phyloP scores from a whole-genome alignment of 2,329 filamentous ascomycete genomes.

The Bimuria novae-zelandiae region DNA sequence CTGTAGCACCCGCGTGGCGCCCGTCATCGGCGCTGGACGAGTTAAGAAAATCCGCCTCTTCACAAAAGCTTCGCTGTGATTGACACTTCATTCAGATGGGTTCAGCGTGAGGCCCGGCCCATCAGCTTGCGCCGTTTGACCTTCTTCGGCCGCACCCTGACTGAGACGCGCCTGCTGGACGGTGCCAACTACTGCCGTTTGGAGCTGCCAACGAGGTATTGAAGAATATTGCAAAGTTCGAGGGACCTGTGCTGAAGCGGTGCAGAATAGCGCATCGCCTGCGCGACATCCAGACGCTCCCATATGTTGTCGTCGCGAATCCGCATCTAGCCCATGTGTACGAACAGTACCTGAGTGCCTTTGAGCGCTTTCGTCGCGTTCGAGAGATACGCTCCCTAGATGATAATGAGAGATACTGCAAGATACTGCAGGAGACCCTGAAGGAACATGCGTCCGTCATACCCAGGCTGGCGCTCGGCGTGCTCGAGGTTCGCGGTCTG shows the following conservation, averaged over 20 bases:
- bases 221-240: background rate
- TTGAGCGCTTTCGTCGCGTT: conserved; percentile 84
- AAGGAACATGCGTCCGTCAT: conserved; percentile 92
- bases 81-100: conserved; percentile 68
- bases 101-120: conserved; percentile 87
- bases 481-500: conserved; percentile 83
- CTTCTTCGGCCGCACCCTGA: conserved; percentile 93
- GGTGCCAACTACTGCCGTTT: conserved; percentile 97
- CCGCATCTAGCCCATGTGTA: conserved; percentile 93
- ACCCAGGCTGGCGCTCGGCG: conserved; percentile 90
- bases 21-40: conserved; percentile 64
- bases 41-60: conserved; percentile 44
- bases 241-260: conserved; percentile 18
- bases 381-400: conserved; percentile 82
- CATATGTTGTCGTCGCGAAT: conserved; percentile 96
- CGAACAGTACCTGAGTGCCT: conserved; percentile 95
- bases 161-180: conserved; percentile 84
- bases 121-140: conserved; percentile 96
- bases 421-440: conserved; percentile 76
- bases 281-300: conserved; percentile 94
- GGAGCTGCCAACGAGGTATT: conserved; percentile 81
- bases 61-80: background rate
- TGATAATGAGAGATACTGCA: conserved; percentile 88
- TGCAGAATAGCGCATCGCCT: conserved; percentile 85
- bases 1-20: conserved; percentile 59